These are phyloP conservation scores for Hanseniaspora lindneri DNA, from an alignment of 805 yeast genomes.

Conservation along the genomic window DNA sequence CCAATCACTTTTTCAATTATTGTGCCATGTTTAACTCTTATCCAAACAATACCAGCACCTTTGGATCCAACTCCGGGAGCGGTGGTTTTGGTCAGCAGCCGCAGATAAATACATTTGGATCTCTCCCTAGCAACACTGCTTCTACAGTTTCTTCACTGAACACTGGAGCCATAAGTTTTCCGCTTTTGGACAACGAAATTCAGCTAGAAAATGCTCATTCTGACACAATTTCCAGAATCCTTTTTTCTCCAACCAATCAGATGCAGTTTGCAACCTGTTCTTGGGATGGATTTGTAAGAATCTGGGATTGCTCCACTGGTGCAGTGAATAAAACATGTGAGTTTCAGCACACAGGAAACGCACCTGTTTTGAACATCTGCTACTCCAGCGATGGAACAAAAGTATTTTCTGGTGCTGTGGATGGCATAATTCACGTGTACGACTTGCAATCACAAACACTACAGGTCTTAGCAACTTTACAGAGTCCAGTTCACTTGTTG, in stretches of 20 bases:
- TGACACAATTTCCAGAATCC: conserved; percentile 71
- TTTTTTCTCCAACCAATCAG: conserved; percentile 81
- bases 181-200: conserved; percentile 51
- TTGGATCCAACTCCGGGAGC: neutral
- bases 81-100: neutral
- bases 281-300: conserved; percentile 91
- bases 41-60: neutral
- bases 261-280: conserved; percentile 62
- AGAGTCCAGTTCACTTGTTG: conserved; percentile 62
- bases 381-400: conserved; percentile 59
- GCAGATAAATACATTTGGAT: conserved; percentile 4
- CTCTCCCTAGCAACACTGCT: neutral
- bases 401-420: conserved; percentile 81
- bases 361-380: conserved; percentile 7
- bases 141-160: conserved; percentile 8
- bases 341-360: conserved; percentile 7
- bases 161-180: conserved; percentile 28
- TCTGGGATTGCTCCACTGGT: conserved; percentile 82
- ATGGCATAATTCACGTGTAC: conserved; percentile 71
- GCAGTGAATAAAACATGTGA: conserved; percentile 33
- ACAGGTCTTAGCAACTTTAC: conserved; percentile 77
- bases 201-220: conserved; percentile 73
- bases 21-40: neutral
- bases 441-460: conserved; percentile 75
- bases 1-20: too few species aligned